These are phyloP conservation scores for Iris pallida DNA, from an alignment of 116 monocot genomes.

Conservation along the genomic window DNA sequence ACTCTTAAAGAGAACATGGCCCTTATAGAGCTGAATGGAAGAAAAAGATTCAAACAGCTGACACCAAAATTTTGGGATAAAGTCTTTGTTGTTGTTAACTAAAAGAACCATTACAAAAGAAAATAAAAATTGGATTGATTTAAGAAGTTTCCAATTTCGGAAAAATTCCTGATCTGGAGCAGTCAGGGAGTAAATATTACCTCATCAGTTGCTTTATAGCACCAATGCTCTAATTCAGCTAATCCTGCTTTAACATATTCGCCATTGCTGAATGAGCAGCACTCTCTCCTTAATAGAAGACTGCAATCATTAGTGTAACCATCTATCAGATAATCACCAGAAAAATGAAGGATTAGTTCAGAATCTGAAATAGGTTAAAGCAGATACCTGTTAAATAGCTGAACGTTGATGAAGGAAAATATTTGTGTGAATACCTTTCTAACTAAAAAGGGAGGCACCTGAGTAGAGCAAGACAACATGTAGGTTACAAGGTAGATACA, in stretches of 20 bases:
- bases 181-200: constrained; percentile 19
- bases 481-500: no score
- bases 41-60: no score
- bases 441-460: constrained; percentile 92
- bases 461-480: neutral
- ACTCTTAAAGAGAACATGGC: no score
- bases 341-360: constrained; percentile 5
- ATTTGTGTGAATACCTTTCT: constrained; percentile 87
- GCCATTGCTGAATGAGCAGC: constrained; percentile 95
- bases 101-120: no score
- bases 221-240: constrained; percentile 88
- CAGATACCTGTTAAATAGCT: constrained; percentile 81
- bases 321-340: neutral
- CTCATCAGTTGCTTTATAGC: constrained; percentile 79
- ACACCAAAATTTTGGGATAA: no score
- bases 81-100: no score
- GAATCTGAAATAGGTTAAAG: neutral
- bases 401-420: constrained; percentile 91
- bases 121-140: no score
- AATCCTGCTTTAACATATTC: constrained; percentile 94
- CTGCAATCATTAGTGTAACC: constrained; percentile 30
- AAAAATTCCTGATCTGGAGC: no score
- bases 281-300: constrained; percentile 85
- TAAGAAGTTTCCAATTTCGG: no score
- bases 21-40: no score